These are phyloP conservation scores for Fragaria vesca DNA, from an alignment of 306 rosid species.

Conservation along the genomic window DNA sequence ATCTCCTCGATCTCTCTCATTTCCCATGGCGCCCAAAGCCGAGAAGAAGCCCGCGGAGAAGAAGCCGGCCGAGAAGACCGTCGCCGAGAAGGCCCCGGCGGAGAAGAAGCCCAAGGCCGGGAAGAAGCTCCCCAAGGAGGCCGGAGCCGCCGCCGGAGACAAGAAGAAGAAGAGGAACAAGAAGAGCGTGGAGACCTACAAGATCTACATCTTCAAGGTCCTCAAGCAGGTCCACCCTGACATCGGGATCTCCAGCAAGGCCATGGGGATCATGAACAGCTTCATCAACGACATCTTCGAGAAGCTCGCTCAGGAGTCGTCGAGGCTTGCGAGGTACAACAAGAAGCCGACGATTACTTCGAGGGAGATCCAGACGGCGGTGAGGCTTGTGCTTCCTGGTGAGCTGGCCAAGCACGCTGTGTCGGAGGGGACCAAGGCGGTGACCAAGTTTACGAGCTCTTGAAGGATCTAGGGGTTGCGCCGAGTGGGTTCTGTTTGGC, in stretches of 20 bases:
- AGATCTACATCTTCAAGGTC: constrained; percentile 8
- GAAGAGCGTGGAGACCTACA: constrained; percentile 5
- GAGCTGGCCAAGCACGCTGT: background rate
- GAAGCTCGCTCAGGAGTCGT: background rate
- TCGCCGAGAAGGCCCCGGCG: background rate
- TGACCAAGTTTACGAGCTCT: background rate
- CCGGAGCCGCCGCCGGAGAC: background rate
- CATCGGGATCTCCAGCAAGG: constrained; percentile 1
- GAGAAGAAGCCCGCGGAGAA: constrained; percentile 9
- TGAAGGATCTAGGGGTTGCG: background rate
- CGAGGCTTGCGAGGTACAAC: background rate
- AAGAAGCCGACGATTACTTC: constrained; percentile 4
- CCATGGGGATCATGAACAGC: constrained; percentile 8
- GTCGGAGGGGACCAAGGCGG: background rate
- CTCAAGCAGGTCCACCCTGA: constrained; percentile 1
- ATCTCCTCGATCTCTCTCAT: background rate
- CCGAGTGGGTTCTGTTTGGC: background rate
- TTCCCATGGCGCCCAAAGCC: constrained; percentile 6
- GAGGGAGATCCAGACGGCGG: background rate
- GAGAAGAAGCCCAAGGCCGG: constrained; percentile 12
- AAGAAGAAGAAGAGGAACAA: background rate
- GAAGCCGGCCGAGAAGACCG: background rate
- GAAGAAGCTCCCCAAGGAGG: background rate
- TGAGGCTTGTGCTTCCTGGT: background rate
- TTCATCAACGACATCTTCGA: constrained; percentile 5